Evolutionary conservation across 345 rosid species (phyloP).

Genomic region (Gossypium thurberi): DNA sequence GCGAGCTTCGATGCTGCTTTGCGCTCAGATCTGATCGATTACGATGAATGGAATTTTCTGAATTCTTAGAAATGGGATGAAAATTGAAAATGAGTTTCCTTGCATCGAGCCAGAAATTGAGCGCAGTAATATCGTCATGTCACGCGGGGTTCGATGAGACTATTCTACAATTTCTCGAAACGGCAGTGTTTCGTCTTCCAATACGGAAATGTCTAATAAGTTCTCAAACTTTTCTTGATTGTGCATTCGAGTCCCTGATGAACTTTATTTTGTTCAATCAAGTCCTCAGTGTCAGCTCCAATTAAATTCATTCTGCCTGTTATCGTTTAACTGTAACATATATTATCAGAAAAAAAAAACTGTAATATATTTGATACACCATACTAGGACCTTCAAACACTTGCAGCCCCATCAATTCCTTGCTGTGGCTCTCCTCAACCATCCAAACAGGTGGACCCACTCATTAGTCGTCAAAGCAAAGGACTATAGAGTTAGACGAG

Average conservation of each 20-base stretch:
- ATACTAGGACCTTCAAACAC: too few species aligned
- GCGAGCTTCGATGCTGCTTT: not conserved
- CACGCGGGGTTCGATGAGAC: constrained; percentile 6
- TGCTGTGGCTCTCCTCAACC: too few species aligned
- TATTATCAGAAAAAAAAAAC: too few species aligned
- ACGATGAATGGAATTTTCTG: not conserved
- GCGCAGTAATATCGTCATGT: not conserved
- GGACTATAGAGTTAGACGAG: too few species aligned
- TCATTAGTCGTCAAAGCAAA: too few species aligned
- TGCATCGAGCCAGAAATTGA: not conserved
- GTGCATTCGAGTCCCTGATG: not conserved
- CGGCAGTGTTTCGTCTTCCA: not conserved
- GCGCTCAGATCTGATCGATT: constrained; percentile 25
- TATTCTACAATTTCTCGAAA: constrained; percentile 1
- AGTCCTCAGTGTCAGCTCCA: not conserved
- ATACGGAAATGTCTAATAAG: not conserved
- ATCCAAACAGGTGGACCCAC: too few species aligned
- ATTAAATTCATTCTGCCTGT: not conserved
- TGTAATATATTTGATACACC: too few species aligned
- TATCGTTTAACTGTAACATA: too few species aligned
- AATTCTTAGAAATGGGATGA: not conserved
- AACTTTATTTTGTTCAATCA: not conserved
- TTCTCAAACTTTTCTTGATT: not conserved
- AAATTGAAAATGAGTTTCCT: not conserved
- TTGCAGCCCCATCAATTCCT: too few species aligned